Conservation (phyloP, 352 stramenopile genomes). For the Pseudoperonospora humuli region DNA sequence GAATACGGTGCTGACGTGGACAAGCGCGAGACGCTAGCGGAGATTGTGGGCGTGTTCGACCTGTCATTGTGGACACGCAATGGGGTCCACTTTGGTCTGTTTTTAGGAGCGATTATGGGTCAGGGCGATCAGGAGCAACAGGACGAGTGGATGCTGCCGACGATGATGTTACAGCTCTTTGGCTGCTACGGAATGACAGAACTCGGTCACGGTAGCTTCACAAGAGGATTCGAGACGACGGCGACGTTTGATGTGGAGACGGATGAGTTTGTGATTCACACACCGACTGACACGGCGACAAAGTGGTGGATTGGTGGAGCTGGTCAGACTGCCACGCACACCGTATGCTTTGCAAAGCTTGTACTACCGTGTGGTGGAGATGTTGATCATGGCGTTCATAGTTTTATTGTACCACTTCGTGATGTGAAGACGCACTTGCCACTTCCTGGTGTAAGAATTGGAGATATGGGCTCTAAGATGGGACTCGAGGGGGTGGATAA, state of each 20-base stretch:
- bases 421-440: conserved; percentile 64
- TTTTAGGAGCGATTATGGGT: conserved; percentile 63
- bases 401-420: conserved; percentile 93
- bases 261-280: conserved; percentile 92
- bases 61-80: conserved; percentile 62
- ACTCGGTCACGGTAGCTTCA: conserved; percentile 87
- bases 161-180: conserved; percentile 75
- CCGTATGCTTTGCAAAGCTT: conserved; percentile 91
- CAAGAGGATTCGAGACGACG: conserved; percentile 90
- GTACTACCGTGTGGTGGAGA: conserved; percentile 47
- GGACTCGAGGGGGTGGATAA: conserved; percentile 72
- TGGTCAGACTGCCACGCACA: conserved; percentile 91
- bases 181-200: conserved; percentile 88
- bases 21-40: conserved; percentile 54
- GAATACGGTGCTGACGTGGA: conserved; percentile 41
- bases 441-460: conserved; percentile 46
- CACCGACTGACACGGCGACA: conserved; percentile 89
- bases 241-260: conserved; percentile 87
- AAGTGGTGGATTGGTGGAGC: conserved; percentile 97
- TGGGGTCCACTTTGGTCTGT: conserved; percentile 80
- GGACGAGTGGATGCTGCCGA: conserved; percentile 64
- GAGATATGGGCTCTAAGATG: conserved; percentile 66
- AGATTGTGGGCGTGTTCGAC: conserved; percentile 61
- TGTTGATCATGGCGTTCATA: conserved; percentile 88
- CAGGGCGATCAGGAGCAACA: conserved; percentile 77